phyloP scores from a whole-genome alignment of 2,329 filamentous ascomycete genomes.

The Talaromyces piceae region DNA sequence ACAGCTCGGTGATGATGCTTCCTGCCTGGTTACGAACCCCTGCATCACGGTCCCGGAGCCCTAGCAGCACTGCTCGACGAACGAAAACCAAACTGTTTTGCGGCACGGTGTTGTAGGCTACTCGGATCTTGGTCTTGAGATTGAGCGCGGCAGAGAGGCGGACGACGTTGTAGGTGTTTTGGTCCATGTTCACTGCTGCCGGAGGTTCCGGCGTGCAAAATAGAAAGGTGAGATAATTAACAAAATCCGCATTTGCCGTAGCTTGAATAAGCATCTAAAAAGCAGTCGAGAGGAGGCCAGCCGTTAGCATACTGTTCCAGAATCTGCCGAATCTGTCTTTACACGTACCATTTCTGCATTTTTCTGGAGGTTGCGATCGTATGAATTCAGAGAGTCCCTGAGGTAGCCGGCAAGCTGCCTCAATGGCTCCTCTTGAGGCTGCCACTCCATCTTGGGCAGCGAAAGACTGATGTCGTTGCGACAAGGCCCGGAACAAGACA shows the following conservation, averaged over 20 bases:
- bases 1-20: conserved; percentile 87
- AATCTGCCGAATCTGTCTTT: too few species aligned
- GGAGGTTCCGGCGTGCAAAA: conserved; percentile 62
- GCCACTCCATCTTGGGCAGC: conserved; percentile 71
- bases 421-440: conserved; percentile 79
- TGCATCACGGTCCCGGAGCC: conserved; percentile 70
- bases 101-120: conserved; percentile 67
- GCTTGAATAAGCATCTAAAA: conserved; percentile 85
- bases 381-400: conserved; percentile 82
- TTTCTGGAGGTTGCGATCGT: conserved; percentile 72
- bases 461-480: conserved; percentile 5
- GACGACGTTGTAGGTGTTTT: conserved; percentile 62
- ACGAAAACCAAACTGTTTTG: conserved; percentile 67
- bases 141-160: conserved; percentile 85
- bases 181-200: conserved; percentile 51
- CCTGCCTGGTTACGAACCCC: conserved; percentile 86
- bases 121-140: conserved; percentile 86
- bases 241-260: conserved; percentile 81
- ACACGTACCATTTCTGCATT: conserved; percentile 69
- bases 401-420: conserved; percentile 82
- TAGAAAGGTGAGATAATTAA: conserved; percentile 92
- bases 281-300: not conserved
- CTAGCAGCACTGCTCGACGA: conserved; percentile 67
- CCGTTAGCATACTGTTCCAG: not conserved
- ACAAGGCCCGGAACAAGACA: not conserved